These are phyloP conservation scores for Nannochloropsis oceanica DNA, from an alignment of 108 stramenopile genomes.

Conservation along the genomic window DNA sequence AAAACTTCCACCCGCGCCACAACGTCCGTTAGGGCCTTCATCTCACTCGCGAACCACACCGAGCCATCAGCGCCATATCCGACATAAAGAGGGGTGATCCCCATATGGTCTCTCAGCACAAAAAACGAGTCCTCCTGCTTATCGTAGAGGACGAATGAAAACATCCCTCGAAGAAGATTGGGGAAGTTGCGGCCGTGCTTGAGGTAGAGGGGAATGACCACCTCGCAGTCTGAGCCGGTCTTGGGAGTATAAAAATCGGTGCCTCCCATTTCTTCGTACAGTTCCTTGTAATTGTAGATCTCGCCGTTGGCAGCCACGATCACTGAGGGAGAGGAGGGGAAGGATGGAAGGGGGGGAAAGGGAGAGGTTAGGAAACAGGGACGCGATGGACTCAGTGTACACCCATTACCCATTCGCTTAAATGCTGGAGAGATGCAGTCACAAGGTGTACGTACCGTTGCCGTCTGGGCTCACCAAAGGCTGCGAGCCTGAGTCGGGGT, in stretches of 20 bases:
- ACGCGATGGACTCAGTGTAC: no score
- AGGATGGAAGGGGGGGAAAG: background rate
- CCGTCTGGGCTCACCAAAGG: slow-evolving; percentile 43
- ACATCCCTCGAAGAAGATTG: slow-evolving; percentile 76
- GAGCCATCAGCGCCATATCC: slow-evolving; percentile 87
- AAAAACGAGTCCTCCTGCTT: slow-evolving; percentile 59
- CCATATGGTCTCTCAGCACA: slow-evolving; percentile 83
- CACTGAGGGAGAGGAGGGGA: slow-evolving; percentile 24
- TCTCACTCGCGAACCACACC: slow-evolving; percentile 73
- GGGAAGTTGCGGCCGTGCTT: slow-evolving; percentile 60
- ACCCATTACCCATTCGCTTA: no score
- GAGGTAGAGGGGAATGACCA: slow-evolving; percentile 69
- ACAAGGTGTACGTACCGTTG: slow-evolving; percentile 10
- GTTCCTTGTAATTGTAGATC: slow-evolving; percentile 96
- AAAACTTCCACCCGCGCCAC: slow-evolving; percentile 71
- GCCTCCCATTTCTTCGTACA: slow-evolving; percentile 49
- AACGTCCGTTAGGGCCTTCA: slow-evolving; percentile 59
- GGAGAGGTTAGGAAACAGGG: no score
- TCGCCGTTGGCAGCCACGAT: slow-evolving; percentile 93
- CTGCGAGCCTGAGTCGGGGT: slow-evolving; percentile 85
- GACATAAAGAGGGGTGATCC: slow-evolving; percentile 90
- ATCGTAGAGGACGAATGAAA: slow-evolving; percentile 87
- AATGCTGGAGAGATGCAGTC: slow-evolving; percentile 7
- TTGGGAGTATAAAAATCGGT: slow-evolving; percentile 33
- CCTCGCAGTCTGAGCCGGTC: slow-evolving; percentile 91